Base-by-base conservation (phyloP, 1,284 basidiomycete species). In the Vanrija sp. region DNA sequence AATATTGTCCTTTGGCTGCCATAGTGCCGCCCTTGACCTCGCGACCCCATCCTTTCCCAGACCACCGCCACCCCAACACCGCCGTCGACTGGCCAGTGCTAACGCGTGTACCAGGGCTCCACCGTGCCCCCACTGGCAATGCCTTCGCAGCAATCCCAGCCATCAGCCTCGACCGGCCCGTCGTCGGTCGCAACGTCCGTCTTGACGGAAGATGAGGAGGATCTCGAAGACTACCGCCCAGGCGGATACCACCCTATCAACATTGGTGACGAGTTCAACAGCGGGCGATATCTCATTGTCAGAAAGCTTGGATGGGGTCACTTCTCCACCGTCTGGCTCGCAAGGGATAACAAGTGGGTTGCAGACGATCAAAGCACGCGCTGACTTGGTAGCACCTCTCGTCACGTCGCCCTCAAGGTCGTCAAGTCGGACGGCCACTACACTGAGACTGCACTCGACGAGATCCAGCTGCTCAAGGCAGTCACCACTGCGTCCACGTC, bases 281-380 rank as follows among this genome's bases (percentile, higher is more conserved):
- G 91, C 61, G 88, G 84, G 9, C 80, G 95, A 44, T 98, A 98
- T 74, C 75, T 85, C 63, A 89, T 98, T 65, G 92, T 97, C 53
- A 80, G 95, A 60, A 98, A 98, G 77, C 85, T 98, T 14, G 96
- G 95, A 31, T 98, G 95, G 81, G 95, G 96, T 41, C 96, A 98
- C 76, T 98, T 98, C 77, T 89, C 87, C 1, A 93, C 91, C 1
- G 91, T 95, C 10, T 95, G 91, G 91, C 81, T 95, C 0, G 89
- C 90, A 25, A 85, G 84, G 66, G 91, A 95, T 72, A 82, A 81
- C 72, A 87, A 85, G 91, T 93, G 73, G 69, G 85, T 80, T 8
- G 25, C 43, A 25, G 8, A 53, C 52, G 9, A 3, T 22, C 22
- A 18, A 12, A 37, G 12, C 46, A 12, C n/a, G 19, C 39, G 31